phyloP scores from a whole-genome alignment of 306 rosid species.

The Rubus parviflorus region DNA sequence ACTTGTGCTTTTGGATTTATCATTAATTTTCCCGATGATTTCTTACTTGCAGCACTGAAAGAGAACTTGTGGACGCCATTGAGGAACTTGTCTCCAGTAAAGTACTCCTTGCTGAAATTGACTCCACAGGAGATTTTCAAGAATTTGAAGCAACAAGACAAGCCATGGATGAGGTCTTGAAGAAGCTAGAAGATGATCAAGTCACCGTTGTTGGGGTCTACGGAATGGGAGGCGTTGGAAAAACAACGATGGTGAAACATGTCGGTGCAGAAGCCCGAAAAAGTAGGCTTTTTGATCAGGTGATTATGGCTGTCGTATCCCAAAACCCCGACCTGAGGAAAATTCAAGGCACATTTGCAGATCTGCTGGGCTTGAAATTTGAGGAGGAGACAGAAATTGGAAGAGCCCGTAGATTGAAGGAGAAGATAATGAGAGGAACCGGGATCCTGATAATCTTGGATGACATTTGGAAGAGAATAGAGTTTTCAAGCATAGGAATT shows the following conservation, averaged over 20 bases:
- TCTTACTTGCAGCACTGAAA: too few species aligned
- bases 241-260: neutral
- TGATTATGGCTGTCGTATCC: neutral
- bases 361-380: neutral
- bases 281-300: neutral
- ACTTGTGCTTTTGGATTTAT: too few species aligned
- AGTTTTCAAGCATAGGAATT: neutral
- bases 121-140: too few species aligned
- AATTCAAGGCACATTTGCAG: neutral
- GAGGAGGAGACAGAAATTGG: neutral
- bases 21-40: too few species aligned
- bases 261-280: neutral
- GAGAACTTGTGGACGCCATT: too few species aligned
- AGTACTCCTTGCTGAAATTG: too few species aligned
- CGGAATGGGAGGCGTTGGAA: too few species aligned
- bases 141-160: too few species aligned
- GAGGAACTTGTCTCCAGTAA: neutral
- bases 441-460: neutral
- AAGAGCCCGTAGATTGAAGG: neutral
- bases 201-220: too few species aligned
- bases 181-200: too few species aligned
- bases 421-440: too few species aligned
- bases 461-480: neutral
- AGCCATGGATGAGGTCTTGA: too few species aligned
- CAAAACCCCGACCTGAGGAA: neutral